Evolutionary conservation across 805 yeast genomes (phyloP).

Genomic region (Teunomyces lycoperdinae): DNA sequence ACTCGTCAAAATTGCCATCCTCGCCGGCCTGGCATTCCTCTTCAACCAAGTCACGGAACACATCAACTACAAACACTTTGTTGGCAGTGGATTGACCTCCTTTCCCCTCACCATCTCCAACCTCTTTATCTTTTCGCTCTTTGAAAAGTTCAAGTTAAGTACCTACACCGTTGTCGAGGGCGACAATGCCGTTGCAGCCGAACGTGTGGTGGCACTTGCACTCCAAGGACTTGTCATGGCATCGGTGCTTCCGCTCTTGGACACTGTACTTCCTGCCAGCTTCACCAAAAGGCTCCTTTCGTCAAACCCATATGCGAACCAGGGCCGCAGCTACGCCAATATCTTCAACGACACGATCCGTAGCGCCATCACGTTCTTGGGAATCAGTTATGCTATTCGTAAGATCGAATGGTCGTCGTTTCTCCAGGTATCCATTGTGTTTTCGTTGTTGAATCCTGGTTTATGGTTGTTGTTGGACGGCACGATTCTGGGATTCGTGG

Average conservation of each 20-base stretch:
- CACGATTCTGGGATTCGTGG: slow-evolving; percentile 49
- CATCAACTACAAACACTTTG: slow-evolving; percentile 49
- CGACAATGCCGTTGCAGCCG: slow-evolving; percentile 8
- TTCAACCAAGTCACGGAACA: slow-evolving; percentile 54
- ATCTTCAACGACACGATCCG: slow-evolving; percentile 37
- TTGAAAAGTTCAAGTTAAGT: slow-evolving; percentile 12
- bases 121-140: slow-evolving; percentile 11
- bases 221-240: slow-evolving; percentile 61
- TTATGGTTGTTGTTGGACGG: slow-evolving; percentile 68
- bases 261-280: slow-evolving; percentile 26
- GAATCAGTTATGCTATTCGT: slow-evolving; percentile 68
- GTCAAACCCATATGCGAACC: slow-evolving; percentile 37
- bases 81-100: slow-evolving; percentile 35
- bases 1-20: slow-evolving; percentile 19
- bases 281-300: slow-evolving; percentile 33
- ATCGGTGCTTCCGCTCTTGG: slow-evolving; percentile 47
- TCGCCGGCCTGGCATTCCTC: slow-evolving; percentile 47
- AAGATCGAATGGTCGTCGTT: slow-evolving; percentile 67
- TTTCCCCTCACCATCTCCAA: slow-evolving; percentile 13
- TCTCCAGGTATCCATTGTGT: slow-evolving; percentile 60
- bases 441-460: slow-evolving; percentile 62
- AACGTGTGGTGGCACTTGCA: slow-evolving; percentile 26
- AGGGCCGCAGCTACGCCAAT: slow-evolving; percentile 21
- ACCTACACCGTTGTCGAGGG: slow-evolving; percentile 5
- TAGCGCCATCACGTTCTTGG: slow-evolving; percentile 59